These are phyloP conservation scores for Corymbia maculata DNA, from an alignment of 345 rosid species.

Conservation along the genomic window DNA sequence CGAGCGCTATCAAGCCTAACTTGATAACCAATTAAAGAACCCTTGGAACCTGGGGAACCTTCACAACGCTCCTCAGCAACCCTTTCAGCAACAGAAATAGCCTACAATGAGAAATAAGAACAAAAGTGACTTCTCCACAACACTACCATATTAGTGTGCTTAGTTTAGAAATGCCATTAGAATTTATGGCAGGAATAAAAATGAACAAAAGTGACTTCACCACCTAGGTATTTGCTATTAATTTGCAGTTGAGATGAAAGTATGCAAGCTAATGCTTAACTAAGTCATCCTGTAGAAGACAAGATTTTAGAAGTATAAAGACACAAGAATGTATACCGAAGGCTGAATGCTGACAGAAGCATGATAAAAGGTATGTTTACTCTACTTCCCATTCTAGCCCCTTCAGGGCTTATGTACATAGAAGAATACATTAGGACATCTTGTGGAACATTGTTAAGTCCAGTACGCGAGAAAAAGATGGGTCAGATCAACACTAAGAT, in stretches of 20 bases:
- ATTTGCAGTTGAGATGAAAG: background rate
- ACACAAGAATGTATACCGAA: background rate
- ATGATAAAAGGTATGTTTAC: background rate
- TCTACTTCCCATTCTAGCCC: background rate
- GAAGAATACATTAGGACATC: background rate
- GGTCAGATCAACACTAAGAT: background rate
- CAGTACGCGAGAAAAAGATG: background rate
- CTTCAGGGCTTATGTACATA: background rate
- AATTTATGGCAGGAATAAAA: background rate
- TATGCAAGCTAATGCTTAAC: background rate
- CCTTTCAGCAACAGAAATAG: constrained; percentile 95
- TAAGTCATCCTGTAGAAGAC: background rate
- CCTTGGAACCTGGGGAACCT: constrained; percentile 68
- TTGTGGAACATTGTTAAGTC: background rate
- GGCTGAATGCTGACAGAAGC: background rate
- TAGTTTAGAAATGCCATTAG: background rate
- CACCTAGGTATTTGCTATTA: background rate
- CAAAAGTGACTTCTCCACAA: background rate
- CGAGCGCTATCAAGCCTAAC: constrained; percentile 94
- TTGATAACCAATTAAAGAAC: constrained; percentile 95
- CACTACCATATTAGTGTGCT: background rate
- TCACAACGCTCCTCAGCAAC: constrained; percentile 94
- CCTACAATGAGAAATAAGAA: constrained; percentile 27
- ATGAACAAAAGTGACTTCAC: background rate
- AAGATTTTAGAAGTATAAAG: background rate